These are phyloP conservation scores for Fraxinus greggii DNA, from an alignment of 305 asterid species.

Conservation along the genomic window DNA sequence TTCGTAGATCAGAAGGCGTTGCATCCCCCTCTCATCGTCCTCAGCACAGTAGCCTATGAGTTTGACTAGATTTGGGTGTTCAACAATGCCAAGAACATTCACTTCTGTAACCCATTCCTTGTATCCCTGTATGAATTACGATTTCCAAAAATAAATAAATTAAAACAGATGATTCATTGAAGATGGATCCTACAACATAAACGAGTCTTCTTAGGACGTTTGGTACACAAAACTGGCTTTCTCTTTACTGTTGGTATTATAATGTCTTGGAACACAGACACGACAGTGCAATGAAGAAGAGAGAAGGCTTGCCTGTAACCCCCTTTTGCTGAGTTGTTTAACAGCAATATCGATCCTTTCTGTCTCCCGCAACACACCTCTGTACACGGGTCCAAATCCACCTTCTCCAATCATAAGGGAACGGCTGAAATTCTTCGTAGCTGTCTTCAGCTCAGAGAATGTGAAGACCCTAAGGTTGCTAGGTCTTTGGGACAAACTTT, in stretches of 20 bases:
- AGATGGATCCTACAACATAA: neutral
- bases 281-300: neutral
- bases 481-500: conserved; percentile 51
- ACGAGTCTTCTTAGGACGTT: neutral
- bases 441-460: conserved; percentile 62
- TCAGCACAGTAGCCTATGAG: conserved; percentile 86
- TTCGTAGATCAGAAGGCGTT: conserved; percentile 82
- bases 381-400: conserved; percentile 80
- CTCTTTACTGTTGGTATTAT: neutral
- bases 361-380: conserved; percentile 49
- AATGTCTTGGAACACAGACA: neutral
- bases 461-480: conserved; percentile 59
- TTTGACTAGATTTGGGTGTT: conserved; percentile 80
- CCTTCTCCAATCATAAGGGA: conserved; percentile 92
- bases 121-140: conserved; percentile 54
- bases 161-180: neutral
- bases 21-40: conserved; percentile 91
- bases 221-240: neutral
- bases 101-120: conserved; percentile 98
- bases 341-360: conserved; percentile 65
- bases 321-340: conserved; percentile 86
- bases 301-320: conserved; percentile 68
- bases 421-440: conserved; percentile 70
- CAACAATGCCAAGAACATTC: conserved; percentile 78
- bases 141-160: neutral